A percentile compares a stretch with the other conserved stretches of the same genome.
These are phyloP conservation scores for Auxenochlorella pyrenoidosa DNA, from an alignment of 139 green algal genomes.

Conservation along the genomic window DNA sequence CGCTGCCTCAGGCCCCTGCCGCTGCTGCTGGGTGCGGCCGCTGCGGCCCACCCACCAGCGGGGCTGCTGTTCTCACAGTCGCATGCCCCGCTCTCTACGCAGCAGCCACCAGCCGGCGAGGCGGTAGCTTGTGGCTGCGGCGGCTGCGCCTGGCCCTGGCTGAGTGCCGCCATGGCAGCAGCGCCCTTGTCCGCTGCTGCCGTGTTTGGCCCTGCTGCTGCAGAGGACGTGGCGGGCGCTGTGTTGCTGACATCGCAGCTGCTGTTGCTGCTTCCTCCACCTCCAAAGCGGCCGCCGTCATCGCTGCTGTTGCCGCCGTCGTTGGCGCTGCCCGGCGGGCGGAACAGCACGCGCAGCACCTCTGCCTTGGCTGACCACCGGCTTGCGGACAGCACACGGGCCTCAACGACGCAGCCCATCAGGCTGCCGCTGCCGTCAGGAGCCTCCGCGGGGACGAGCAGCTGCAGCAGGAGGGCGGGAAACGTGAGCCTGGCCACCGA, in stretches of 20 bases:
- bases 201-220: not conserved
- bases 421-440: conserved; percentile 56
- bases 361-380: conserved; percentile 79
- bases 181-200: not conserved
- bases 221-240: not conserved
- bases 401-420: conserved; percentile 78
- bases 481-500: no score
- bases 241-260: not conserved
- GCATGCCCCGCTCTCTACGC: not conserved
- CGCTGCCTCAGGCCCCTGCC: not conserved
- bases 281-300: not conserved
- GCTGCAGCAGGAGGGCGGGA: conserved; percentile 44
- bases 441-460: conserved; percentile 67
- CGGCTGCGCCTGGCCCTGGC: no score
- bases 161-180: not conserved
- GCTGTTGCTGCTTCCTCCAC: not conserved
- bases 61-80: not conserved
- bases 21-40: not conserved
- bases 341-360: conserved; percentile 60
- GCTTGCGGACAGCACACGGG: conserved; percentile 55
- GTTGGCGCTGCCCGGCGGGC: not conserved
- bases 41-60: not conserved
- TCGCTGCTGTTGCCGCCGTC: not conserved
- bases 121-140: no score
- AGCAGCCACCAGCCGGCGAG: not conserved